phyloP scores from a whole-genome alignment of 75 land plant genomes.

The Ceratopteris richardii region DNA sequence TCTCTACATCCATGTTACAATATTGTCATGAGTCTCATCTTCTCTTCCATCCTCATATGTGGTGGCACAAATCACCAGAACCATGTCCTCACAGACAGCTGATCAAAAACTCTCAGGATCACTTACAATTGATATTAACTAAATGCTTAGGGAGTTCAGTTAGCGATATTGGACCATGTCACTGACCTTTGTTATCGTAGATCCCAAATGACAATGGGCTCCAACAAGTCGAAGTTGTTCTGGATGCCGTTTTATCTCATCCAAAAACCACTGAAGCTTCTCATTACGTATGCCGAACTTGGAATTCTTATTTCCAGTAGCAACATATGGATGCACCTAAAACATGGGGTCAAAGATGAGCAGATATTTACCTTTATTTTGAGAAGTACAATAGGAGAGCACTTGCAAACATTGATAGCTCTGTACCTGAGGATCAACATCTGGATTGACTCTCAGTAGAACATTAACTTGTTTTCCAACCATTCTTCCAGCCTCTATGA shows the following conservation, averaged over 20 bases:
- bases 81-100: no score
- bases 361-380: no score
- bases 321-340: slow-evolving; percentile 95
- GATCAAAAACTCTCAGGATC: no score
- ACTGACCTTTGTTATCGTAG: slow-evolving; percentile 87
- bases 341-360: not conserved
- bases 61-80: no score
- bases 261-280: slow-evolving; percentile 86
- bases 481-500: slow-evolving; percentile 58
- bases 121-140: no score
- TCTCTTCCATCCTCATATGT: no score
- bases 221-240: slow-evolving; percentile 82
- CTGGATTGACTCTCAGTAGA: slow-evolving; percentile 87
- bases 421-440: slow-evolving; percentile 91
- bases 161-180: no score
- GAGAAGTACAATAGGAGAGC: no score
- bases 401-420: no score
- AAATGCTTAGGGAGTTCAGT: no score
- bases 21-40: no score
- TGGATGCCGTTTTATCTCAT: slow-evolving; percentile 69
- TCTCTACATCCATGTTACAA: no score
- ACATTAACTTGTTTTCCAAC: slow-evolving; percentile 65
- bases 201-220: slow-evolving; percentile 94
- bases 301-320: slow-evolving; percentile 95
- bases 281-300: slow-evolving; percentile 97